Percentiles rank a stretch among this genome's conserved stretches.
Evolutionary conservation across 345 rosid genomes (phyloP).

Genomic region (Pistacia vera): DNA sequence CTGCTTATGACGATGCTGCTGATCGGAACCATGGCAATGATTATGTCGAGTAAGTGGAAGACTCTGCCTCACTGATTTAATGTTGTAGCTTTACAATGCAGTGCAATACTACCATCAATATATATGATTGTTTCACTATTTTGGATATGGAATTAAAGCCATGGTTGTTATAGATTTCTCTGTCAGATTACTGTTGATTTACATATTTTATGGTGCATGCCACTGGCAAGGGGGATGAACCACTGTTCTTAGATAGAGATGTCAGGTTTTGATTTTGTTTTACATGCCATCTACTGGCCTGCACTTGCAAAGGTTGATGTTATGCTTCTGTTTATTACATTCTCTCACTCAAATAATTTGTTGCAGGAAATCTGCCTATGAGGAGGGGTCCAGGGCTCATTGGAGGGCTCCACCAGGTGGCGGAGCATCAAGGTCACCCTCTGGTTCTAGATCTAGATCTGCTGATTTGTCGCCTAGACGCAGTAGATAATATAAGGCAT

Average conservation of each 20-base stretch:
- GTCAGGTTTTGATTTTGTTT: background rate
- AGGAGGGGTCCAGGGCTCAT: slow-evolving; percentile 43
- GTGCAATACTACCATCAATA: background rate
- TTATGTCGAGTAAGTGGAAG: slow-evolving; percentile 53
- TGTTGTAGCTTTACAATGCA: background rate
- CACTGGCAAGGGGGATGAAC: no score
- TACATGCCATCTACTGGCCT: background rate
- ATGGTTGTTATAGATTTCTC: no score
- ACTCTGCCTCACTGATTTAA: slow-evolving; percentile 1
- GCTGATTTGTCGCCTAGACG: slow-evolving; percentile 58
- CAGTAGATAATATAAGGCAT: slow-evolving; percentile 19
- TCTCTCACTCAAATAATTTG: background rate
- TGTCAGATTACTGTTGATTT: no score
- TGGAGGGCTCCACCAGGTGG: slow-evolving; percentile 47
- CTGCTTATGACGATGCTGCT: slow-evolving; percentile 48
- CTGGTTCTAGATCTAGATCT: slow-evolving; percentile 79
- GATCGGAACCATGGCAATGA: slow-evolving; percentile 43
- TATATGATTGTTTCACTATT: no score
- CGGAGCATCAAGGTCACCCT: slow-evolving; percentile 59
- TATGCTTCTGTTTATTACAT: background rate
- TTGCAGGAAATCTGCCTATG: slow-evolving; percentile 48
- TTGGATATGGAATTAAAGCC: no score
- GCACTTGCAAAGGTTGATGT: background rate
- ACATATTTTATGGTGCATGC: no score
- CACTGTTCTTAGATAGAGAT: background rate